phyloP scores from a whole-genome alignment of 305 asterid species.

The Fraxinus paxiana region DNA sequence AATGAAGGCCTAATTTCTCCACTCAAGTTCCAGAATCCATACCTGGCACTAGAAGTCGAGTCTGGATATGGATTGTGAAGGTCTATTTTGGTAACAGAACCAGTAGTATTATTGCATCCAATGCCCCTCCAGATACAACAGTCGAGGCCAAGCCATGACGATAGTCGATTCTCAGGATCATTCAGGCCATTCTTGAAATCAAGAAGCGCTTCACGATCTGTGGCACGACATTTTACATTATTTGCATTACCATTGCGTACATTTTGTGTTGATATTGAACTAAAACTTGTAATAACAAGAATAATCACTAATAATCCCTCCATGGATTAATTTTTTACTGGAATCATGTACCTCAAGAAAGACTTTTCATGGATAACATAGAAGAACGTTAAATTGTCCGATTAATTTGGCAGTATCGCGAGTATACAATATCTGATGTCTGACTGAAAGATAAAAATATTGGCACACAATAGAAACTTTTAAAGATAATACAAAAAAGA shows the following conservation, averaged over 20 bases:
- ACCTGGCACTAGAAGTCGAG: conserved; percentile 14
- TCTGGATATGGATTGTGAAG: conserved; percentile 36
- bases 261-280: conserved; percentile 5
- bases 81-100: conserved; percentile 32
- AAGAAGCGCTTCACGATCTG: conserved; percentile 37
- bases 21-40: conserved; percentile 48
- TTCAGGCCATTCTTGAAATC: conserved; percentile 48
- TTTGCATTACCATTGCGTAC: conserved; percentile 15
- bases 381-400: background rate
- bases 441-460: background rate
- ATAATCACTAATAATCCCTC: conserved; percentile 15
- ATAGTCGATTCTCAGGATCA: conserved; percentile 42
- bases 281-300: conserved; percentile 28
- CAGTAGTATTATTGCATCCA: conserved; percentile 29
- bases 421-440: background rate
- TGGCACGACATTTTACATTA: conserved; percentile 22
- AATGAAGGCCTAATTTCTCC: conserved; percentile 51
- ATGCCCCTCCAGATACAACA: conserved; percentile 51
- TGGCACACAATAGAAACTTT: background rate
- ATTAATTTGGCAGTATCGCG: background rate
- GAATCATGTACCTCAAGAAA: background rate
- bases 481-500: background rate
- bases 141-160: conserved; percentile 42
- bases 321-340: conserved; percentile 18
- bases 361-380: background rate